Percentiles rank a stretch among this genome's conserved stretches.
phyloP scores from a whole-genome alignment of 768 basidiomycete genomes.

The Phlebiopsis gigantea region DNA sequence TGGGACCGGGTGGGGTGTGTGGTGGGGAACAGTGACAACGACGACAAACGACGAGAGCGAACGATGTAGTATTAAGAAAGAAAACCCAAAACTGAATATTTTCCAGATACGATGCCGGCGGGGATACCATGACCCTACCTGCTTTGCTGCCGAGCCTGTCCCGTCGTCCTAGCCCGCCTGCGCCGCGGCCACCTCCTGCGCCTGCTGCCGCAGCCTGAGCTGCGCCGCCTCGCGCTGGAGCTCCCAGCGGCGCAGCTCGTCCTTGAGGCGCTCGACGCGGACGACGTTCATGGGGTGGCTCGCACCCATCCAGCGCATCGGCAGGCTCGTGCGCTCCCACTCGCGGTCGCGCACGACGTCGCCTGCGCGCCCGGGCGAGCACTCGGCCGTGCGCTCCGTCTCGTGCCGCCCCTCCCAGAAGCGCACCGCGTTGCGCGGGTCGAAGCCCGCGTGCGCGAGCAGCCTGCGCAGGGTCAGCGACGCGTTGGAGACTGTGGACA shows the following conservation, averaged over 20 bases:
- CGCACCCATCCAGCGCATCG: constrained; percentile 35
- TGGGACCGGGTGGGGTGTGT: not conserved
- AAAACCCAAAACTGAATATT: not conserved
- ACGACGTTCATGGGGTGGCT: constrained; percentile 67
- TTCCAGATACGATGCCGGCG: not conserved
- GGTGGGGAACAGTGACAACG: not conserved
- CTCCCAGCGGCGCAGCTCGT: constrained; percentile 73
- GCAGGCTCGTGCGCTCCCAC: constrained; percentile 28
- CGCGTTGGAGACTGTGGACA: not conserved
- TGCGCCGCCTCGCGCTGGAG: constrained; percentile 32
- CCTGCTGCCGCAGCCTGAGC: constrained; percentile 14
- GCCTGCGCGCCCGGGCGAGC: constrained; percentile 29
- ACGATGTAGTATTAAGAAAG: not conserved
- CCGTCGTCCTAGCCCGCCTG: not conserved
- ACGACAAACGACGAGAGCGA: not conserved
- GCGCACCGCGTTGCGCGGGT: constrained; percentile 71
- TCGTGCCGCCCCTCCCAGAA: constrained; percentile 74
- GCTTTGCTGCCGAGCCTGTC: not conserved
- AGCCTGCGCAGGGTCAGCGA: constrained; percentile 42
- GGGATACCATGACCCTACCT: not conserved
- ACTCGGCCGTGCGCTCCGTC: constrained; percentile 35
- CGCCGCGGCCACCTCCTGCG: not conserved
- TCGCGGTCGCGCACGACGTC: constrained; percentile 27
- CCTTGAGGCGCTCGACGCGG: constrained; percentile 53
- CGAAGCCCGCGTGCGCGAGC: constrained; percentile 89